Percentiles rank a stretch among this genome's conserved stretches.
phyloP scores from a whole-genome alignment of 2,329 filamentous ascomycete genomes.

The Periconia sp. region DNA sequence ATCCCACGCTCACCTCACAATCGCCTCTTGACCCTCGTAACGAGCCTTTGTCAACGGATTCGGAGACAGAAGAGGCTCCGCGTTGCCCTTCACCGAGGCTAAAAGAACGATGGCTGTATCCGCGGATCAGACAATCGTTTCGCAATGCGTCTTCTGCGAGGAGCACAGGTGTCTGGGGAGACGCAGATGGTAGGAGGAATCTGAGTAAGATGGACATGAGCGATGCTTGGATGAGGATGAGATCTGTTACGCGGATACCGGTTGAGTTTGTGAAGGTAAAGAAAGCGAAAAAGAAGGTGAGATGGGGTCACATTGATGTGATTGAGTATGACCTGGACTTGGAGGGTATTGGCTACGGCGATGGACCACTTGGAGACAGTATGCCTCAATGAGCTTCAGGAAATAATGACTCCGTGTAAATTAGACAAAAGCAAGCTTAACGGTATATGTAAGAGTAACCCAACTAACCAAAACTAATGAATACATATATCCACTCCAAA shows the following conservation, averaged over 20 bases:
- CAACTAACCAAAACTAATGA: too few species aligned
- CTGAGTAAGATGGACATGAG: slow-evolving; percentile 14
- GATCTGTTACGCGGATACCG: slow-evolving; percentile 8
- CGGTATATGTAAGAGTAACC: too few species aligned
- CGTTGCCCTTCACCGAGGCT: not conserved
- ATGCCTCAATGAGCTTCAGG: too few species aligned
- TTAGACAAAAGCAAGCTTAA: too few species aligned
- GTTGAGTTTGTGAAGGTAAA: not conserved
- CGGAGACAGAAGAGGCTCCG: not conserved
- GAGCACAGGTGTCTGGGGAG: not conserved
- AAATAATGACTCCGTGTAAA: too few species aligned
- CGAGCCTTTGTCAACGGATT: too few species aligned
- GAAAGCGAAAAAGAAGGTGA: slow-evolving; percentile 3
- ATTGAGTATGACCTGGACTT: slow-evolving; percentile 2
- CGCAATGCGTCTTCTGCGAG: not conserved
- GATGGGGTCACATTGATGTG: slow-evolving; percentile 3
- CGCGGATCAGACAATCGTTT: not conserved
- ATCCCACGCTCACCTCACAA: too few species aligned
- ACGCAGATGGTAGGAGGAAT: not conserved
- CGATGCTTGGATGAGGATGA: slow-evolving; percentile 22
- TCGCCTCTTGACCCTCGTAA: not conserved
- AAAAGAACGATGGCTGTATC: slow-evolving; percentile 6
- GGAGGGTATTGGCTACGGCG: too few species aligned
- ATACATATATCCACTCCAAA: not conserved
- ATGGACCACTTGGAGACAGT: too few species aligned